Percentiles rank a stretch among this genome's conserved stretches.
These are phyloP conservation scores for Terfezia claveryi DNA, from an alignment of 495 filamentous ascomycete species.

Conservation along the genomic window DNA sequence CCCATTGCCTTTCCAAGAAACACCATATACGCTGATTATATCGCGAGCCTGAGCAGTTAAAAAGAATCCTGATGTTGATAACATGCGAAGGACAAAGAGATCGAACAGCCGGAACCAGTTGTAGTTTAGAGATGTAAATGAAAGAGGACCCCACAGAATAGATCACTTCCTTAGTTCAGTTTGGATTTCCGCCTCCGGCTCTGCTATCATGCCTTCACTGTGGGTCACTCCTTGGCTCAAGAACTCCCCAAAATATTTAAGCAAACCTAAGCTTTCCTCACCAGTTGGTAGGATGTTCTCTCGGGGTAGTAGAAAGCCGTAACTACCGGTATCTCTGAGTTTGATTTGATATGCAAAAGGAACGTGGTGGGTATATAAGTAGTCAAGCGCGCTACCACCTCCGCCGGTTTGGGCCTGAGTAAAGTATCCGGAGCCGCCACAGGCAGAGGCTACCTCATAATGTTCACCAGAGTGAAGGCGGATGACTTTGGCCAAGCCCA, in stretches of 20 bases:
- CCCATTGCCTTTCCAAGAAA: too few relatives aligned
- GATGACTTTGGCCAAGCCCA: constrained; percentile 80
- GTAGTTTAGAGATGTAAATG: too few relatives aligned
- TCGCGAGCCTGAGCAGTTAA: too few relatives aligned
- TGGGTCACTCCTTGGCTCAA: constrained; percentile 16
- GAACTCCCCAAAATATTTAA: constrained; percentile 56
- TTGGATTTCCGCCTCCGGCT: too few relatives aligned
- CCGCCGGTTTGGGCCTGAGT: constrained; percentile 21
- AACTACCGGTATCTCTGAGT: constrained; percentile 78
- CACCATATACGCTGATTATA: too few relatives aligned
- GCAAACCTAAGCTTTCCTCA: constrained; percentile 58
- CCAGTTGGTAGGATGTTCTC: constrained; percentile 80
- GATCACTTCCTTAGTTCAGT: too few relatives aligned
- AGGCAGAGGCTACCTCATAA: constrained; percentile 71
- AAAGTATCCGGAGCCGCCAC: constrained; percentile 44
- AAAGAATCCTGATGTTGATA: too few relatives aligned
- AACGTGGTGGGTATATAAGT: constrained; percentile 82
- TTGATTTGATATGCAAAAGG: constrained; percentile 85
- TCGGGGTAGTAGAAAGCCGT: constrained; percentile 75
- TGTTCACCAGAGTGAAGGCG: constrained; percentile 46
- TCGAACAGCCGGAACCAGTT: too few relatives aligned
- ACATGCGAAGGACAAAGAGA: too few relatives aligned
- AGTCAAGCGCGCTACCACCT: constrained; percentile 80
- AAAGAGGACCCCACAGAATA: too few relatives aligned
- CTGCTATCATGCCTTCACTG: neutral